Evolutionary conservation across 345 rosid species (phyloP), one percentile per base, ranked within the genome.

Genomic region (Crucihimalaya himalaica): DNA sequence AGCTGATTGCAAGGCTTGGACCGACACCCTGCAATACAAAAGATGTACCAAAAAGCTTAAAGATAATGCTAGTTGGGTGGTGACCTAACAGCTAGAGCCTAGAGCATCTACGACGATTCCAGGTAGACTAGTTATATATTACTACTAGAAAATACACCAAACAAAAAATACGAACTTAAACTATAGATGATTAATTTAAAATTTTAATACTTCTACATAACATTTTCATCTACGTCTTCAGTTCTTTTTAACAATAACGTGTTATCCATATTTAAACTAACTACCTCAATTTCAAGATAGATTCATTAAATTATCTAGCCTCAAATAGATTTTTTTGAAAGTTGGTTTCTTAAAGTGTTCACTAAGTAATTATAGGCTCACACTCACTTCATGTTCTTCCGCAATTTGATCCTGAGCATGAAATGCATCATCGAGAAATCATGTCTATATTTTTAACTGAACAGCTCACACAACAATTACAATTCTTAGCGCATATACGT

Each of bases 1-100:
- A 96, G 82, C 97, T 86, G 79, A 96, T 87, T 73, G 99, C 99
- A 59, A 96, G 79, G 73, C 81, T 96, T 10, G 99, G 99, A 45
- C 99, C 97, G 23, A 95, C 98, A 75, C 96, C 93, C 96, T 92
- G 84, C 76, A 83, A 55, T 65, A 35, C 28, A 55, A 45, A 70
- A 52, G n/a, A 40, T 5, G 19, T 15, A 25, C 66, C 51, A 62
- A 42, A 2, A 25, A 62, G 23, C 51, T 62, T 62, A 50, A 62
- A 40, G 35, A 42, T n/a, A 25, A 39, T 39, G 20, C 50, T 58
- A 19, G 45, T 58, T 58, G 45, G 63, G 9, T 3, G 5, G 5
- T 11, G n/a, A 58, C 9, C 45, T 19, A 10, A 19, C 28, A 31
- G 61, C 61, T 58, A 58, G 10, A 58, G 29, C 46, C 63, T 35